phyloP scores from a whole-genome alignment of 768 basidiomycete species.

The Naganishia friedmannii region DNA sequence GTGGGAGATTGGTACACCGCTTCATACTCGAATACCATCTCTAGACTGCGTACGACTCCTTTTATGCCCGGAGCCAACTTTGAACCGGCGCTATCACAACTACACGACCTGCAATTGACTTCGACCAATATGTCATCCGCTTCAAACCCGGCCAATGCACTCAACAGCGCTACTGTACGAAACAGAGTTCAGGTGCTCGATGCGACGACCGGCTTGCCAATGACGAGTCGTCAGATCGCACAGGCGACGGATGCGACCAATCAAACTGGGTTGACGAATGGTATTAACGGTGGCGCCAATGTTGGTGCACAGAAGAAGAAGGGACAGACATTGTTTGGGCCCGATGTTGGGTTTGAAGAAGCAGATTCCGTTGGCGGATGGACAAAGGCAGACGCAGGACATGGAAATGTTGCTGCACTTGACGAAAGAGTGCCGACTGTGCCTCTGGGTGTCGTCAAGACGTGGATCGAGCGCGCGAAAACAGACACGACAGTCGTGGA shows the following conservation, averaged over 20 bases:
- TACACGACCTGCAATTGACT: constrained; percentile 8
- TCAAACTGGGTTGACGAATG: not conserved
- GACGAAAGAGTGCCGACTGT: constrained; percentile 61
- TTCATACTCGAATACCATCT: constrained; percentile 20
- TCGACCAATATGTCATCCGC: constrained; percentile 3
- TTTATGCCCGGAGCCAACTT: constrained; percentile 29
- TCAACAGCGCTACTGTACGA: constrained; percentile 6
- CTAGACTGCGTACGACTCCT: constrained; percentile 19
- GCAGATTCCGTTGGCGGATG: constrained; percentile 60
- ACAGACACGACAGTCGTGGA: constrained; percentile 62
- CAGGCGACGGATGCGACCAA: constrained; percentile 22
- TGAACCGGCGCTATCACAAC: not conserved
- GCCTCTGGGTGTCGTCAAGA: constrained; percentile 73
- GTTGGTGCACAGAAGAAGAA: constrained; percentile 56
- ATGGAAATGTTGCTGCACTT: not conserved
- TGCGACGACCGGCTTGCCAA: constrained; percentile 5
- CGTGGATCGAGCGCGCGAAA: constrained; percentile 71
- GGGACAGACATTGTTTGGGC: constrained; percentile 82
- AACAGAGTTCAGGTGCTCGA: constrained; percentile 12
- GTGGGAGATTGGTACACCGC: constrained; percentile 20
- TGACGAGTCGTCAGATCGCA: constrained; percentile 23
- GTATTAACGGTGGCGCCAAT: constrained; percentile 10
- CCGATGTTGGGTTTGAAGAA: constrained; percentile 69
- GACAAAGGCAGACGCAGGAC: constrained; percentile 50
- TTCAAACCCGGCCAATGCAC: not conserved